Evolutionary conservation across 2,329 filamentous ascomycete species (phyloP), one percentile per base, ranked within the genome.

Genomic region (Pseudocercospora pini-densiflorae): DNA sequence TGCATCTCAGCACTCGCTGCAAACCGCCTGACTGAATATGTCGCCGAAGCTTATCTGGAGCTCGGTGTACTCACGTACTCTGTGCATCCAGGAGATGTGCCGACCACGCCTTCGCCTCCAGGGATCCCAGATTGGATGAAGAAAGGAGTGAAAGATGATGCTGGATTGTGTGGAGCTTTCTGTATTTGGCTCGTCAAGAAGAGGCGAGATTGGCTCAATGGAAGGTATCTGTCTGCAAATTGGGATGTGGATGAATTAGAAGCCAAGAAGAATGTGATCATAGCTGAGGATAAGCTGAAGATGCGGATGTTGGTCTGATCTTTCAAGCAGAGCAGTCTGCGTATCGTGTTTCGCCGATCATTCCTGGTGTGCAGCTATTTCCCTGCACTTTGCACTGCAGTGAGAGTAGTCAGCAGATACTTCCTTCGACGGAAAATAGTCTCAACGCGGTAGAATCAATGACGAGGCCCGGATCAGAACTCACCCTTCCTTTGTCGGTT

Each of bases 211-310:
- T 81, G 79, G 79, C 68, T 81, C 16, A 70, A 64, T 36, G 79
- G 77, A 1, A 69, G 78, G 57, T 80, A 79, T 62, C 58, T 80
- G 1, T 77, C 73, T 65, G 74, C 70, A 16, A 77, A 69, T 0
- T 81, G 78, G 79, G 78, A 80, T 66, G 79, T 80, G 77, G 63
- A 72, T 45, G 74, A 79, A 61, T 66, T 80, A n/a, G 53, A 76
- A 62, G 62, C 66, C 31, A 77, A 68, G 68, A 75, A 75, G 67
- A 71, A 73, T 1, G 75, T 76, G 36, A 77, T 80, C 27, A 67
- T 76, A n/a, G 62, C 72, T 59, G 70, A 72, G n/a, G 76, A 79
- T 65, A 69, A 74, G 68, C 67, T 81, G 43, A 81, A 79, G 67
- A 68, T 73, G 60, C 72, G 69, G 33, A 62, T 71, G 63, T 59